Evolutionary conservation across 2,329 filamentous ascomycete species (phyloP), one percentile per base, ranked within the genome.

Genomic region (Penicillium freii): DNA sequence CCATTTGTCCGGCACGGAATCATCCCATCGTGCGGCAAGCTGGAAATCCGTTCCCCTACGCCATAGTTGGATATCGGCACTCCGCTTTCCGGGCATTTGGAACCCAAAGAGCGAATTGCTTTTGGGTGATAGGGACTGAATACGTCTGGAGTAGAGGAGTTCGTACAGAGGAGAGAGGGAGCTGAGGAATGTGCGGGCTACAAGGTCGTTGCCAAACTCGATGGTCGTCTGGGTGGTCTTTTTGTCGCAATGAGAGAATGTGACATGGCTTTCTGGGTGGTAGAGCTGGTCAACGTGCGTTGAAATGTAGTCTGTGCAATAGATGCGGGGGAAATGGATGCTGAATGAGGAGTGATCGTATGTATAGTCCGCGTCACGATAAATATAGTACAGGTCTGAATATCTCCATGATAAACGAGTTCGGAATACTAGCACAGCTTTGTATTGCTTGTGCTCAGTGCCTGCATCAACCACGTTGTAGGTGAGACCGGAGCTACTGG

Each of bases 201-300:
- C 40, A 1, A 42, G 29, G 19, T 68, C 63, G 9, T 64, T 57
- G 29, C 62, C 56, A 38, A 73, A 72, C 1, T 62, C 58, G 10
- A 69, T 53, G 8, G 39, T 47, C 25, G 61, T 56, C 13, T 60
- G 51, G 2, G 48, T 57, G 1, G 61, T 46, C 29, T 60, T 66
- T 40, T 69, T 72, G 29, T 71, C 66, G 54, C 67, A 70, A 42
- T 70, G 68, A 9, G 70, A 71, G 50, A 72, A 72, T 8, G 40
- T 52, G 2, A 70, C 69, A 1, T 60, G 62, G 4, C 36, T 43
- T 19, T 67, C 65, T 19, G 65, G 61, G 7, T 49, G 59, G 36
- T 66, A 72, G n/a, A 73, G 53, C 42, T 68, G 62, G 27, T 72
- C 67, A 8, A 69, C 65, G 23, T 71, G 69, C 1, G 64, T 65